These are phyloP conservation scores for Erythrophleum ivorense DNA, from an alignment of 331 rosid species.

Conservation along the genomic window DNA sequence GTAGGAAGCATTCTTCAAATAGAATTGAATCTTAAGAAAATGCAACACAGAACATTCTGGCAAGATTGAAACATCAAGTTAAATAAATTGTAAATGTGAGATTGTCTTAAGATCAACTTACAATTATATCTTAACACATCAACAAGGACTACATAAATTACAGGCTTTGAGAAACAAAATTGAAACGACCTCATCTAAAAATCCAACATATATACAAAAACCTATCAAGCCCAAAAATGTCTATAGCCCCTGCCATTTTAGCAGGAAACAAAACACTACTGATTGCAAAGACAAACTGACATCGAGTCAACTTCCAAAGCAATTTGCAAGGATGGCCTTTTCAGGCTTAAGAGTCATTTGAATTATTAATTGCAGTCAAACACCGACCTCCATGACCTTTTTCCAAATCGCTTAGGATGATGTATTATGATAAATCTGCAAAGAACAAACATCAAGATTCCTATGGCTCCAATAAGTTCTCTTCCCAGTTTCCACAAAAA, in stretches of 20 bases:
- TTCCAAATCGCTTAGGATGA: slow-evolving; percentile 49
- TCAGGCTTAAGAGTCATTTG: slow-evolving; percentile 34
- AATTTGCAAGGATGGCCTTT: slow-evolving; percentile 29
- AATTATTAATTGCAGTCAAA: slow-evolving; percentile 45
- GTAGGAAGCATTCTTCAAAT: background rate
- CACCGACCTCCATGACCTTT: slow-evolving; percentile 45
- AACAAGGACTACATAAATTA: slow-evolving; percentile 44
- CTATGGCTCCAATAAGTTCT: slow-evolving; percentile 48
- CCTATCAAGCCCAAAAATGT: slow-evolving; percentile 43
- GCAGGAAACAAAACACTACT: slow-evolving; percentile 30
- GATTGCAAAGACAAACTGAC: slow-evolving; percentile 26
- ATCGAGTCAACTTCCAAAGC: slow-evolving; percentile 40
- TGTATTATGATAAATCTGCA: slow-evolving; percentile 53
- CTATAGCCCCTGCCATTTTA: slow-evolving; percentile 24
- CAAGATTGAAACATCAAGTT: background rate
- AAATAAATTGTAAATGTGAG: slow-evolving; percentile 11
- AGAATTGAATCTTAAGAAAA: background rate
- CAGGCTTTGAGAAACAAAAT: slow-evolving; percentile 45
- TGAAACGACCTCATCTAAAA: slow-evolving; percentile 24
- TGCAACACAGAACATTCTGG: background rate
- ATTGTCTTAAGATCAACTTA: slow-evolving; percentile 38
- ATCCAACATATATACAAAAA: slow-evolving; percentile 47
- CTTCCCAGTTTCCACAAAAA: slow-evolving; percentile 27
- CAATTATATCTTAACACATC: slow-evolving; percentile 31
- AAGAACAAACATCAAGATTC: slow-evolving; percentile 50